A percentile compares a stretch with the other conserved stretches of the same genome.
phyloP scores from a whole-genome alignment of 1,284 basidiomycete species.

The Moniliophthora roreri region DNA sequence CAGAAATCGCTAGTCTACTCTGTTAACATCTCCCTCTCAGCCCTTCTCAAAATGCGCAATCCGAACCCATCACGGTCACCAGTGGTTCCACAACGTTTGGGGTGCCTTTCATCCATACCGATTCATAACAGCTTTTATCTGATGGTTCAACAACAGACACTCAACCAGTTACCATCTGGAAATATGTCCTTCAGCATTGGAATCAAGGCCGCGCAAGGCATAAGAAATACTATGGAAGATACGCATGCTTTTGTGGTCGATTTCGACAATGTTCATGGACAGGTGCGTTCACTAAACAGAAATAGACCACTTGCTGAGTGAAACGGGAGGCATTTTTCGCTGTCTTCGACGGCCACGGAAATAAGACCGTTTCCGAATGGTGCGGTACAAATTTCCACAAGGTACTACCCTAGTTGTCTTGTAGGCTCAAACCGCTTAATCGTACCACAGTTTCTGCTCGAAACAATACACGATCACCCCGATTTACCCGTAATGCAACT shows the following conservation, averaged over 20 bases:
- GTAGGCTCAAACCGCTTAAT: neutral
- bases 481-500: constrained; percentile 64
- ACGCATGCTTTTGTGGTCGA: constrained; percentile 83
- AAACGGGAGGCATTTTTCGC: constrained; percentile 90
- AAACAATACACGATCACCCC: constrained; percentile 38
- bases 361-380: constrained; percentile 88
- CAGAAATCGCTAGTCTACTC: neutral
- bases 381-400: constrained; percentile 85
- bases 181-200: constrained; percentile 64
- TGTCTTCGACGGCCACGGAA: constrained; percentile 87
- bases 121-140: constrained; percentile 1
- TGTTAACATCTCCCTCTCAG: neutral
- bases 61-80: constrained; percentile 55
- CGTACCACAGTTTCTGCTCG: constrained; percentile 37
- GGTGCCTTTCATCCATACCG: constrained; percentile 33
- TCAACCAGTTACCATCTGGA: constrained; percentile 34
- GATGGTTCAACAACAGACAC: constrained; percentile 22
- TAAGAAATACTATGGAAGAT: constrained; percentile 85
- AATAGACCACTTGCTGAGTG: too few relatives aligned
- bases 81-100: constrained; percentile 51
- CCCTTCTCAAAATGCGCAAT: constrained; percentile 43
- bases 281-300: too few relatives aligned
- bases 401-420: constrained; percentile 31
- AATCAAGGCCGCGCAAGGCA: constrained; percentile 76
- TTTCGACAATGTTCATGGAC: constrained; percentile 75